Evolutionary conservation across 2,329 filamentous ascomycete genomes (phyloP).

Genomic region (Venturia pyrina): DNA sequence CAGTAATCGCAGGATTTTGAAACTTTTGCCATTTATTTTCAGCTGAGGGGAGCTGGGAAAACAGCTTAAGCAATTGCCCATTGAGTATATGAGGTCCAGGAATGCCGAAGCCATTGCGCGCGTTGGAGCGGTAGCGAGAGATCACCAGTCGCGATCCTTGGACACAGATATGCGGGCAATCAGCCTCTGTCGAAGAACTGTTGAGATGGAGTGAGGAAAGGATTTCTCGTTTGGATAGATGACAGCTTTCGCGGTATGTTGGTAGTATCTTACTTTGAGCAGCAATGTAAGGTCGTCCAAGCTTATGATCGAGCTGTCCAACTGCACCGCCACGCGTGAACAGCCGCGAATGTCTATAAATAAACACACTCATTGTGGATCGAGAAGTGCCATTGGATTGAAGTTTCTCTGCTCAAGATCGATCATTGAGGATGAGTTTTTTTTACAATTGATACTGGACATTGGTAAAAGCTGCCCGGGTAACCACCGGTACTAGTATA

Average conservation of each 20-base stretch:
- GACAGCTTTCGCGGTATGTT: background rate
- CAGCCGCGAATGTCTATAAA: background rate
- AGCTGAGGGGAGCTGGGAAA: slow-evolving; percentile 90
- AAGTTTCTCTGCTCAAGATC: background rate
- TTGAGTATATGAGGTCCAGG: slow-evolving; percentile 78
- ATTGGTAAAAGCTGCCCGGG: too few species aligned
- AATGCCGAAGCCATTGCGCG: slow-evolving; percentile 30
- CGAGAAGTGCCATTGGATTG: background rate
- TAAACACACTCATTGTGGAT: background rate
- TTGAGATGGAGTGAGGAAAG: background rate
- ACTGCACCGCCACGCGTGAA: background rate
- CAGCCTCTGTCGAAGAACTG: too few species aligned
- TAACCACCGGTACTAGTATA: too few species aligned
- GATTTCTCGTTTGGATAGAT: background rate
- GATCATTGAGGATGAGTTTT: too few species aligned
- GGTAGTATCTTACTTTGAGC: background rate
- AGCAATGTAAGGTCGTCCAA: background rate
- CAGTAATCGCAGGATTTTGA: slow-evolving; percentile 88
- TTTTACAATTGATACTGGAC: too few species aligned
- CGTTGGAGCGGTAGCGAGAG: background rate
- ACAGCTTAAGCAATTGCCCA: slow-evolving; percentile 92
- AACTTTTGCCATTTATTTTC: slow-evolving; percentile 88
- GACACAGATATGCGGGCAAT: background rate
- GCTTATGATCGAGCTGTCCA: background rate
- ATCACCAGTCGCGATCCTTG: background rate